Conservation (phyloP, 257 asterid genomes). For the Haberlea rhodopensis region DNA sequence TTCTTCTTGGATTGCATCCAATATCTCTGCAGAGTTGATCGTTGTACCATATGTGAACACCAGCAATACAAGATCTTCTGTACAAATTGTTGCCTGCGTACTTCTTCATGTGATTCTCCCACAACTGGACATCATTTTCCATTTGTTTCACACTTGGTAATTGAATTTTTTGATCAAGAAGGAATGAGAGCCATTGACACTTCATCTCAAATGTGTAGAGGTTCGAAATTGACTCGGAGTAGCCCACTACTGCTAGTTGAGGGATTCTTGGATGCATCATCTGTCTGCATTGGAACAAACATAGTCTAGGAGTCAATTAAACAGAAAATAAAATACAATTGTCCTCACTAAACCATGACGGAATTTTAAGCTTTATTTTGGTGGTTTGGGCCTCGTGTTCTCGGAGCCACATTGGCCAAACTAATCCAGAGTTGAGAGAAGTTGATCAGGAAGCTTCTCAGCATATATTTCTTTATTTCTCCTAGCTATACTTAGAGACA, state of each 20-base stretch:
- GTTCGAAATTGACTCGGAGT: not conserved
- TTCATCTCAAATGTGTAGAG: conserved; percentile 27
- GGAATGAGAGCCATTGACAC: conserved; percentile 34
- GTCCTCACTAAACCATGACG: no score
- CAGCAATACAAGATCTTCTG: conserved; percentile 44
- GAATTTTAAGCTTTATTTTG: no score
- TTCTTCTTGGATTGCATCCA: conserved; percentile 55
- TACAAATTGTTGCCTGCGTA: conserved; percentile 22
- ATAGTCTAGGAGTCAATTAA: not conserved
- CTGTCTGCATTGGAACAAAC: not conserved
- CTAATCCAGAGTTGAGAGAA: no score
- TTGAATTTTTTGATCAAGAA: conserved; percentile 29
- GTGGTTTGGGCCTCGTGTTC: no score
- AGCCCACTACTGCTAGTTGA: conserved; percentile 2
- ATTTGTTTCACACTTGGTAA: conserved; percentile 33
- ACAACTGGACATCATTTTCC: conserved; percentile 29
- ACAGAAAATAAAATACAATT: no score
- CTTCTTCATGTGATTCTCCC: conserved; percentile 34
- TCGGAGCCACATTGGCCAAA: no score
- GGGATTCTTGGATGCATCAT: not conserved
- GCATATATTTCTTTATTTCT: no score
- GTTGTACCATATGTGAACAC: conserved; percentile 47
- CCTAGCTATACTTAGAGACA: no score
- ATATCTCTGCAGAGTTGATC: conserved; percentile 66
- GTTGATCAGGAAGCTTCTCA: no score